Conservation (phyloP, 164 flowering plant genomes). For the Magnolia kwangsiensis region DNA sequence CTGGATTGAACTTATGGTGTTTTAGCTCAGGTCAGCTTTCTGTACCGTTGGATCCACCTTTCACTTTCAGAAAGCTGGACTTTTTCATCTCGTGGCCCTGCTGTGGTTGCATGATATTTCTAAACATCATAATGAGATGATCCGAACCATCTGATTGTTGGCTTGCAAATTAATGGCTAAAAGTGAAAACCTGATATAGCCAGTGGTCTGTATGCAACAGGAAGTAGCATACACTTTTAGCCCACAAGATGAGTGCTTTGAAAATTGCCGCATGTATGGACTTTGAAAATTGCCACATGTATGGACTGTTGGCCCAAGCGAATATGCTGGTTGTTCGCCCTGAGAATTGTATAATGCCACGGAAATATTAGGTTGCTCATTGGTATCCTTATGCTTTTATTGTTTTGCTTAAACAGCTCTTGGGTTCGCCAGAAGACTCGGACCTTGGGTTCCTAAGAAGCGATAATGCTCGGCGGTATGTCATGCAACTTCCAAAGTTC, state of each 20-base stretch:
- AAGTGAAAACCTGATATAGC: no score
- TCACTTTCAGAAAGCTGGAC: no score
- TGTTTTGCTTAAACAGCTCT: conserved; percentile 24
- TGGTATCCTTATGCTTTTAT: background rate
- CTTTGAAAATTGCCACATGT: no score
- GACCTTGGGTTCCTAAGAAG: conserved; percentile 49
- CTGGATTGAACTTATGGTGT: no score
- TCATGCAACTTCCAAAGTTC: conserved; percentile 36
- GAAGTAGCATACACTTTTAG: no score
- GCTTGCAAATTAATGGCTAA: no score
- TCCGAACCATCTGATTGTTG: no score
- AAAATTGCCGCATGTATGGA: no score
- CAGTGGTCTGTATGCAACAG: no score
- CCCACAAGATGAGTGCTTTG: no score
- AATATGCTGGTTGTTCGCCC: background rate
- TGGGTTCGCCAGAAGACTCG: conserved; percentile 54
- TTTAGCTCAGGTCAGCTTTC: background rate
- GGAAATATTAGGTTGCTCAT: background rate
- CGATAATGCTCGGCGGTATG: conserved; percentile 44
- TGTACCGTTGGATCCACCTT: background rate
- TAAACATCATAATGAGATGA: background rate
- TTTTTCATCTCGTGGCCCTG: background rate
- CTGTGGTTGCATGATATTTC: background rate
- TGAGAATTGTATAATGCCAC: background rate
- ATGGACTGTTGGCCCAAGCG: no score